A percentile compares a stretch with the other conserved stretches of the same genome.
phyloP scores from a whole-genome alignment of 2,329 filamentous ascomycete species.

The Aspergillus japonicus region DNA sequence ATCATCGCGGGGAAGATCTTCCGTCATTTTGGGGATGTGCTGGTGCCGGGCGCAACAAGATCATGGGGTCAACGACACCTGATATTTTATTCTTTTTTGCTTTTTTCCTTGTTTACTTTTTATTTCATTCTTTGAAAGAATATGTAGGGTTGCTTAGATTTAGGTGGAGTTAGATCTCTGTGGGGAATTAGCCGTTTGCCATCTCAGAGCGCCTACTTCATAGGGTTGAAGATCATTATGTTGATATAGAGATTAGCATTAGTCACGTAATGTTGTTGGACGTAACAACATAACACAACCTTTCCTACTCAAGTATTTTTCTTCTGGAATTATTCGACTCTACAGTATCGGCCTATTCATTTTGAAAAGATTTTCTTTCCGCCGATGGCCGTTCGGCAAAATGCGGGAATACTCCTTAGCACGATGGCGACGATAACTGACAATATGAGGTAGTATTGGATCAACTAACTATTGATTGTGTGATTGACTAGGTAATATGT shows the following conservation, averaged over 20 bases:
- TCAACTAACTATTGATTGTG: background rate
- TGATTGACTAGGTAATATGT: background rate
- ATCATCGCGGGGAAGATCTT: constrained; percentile 23
- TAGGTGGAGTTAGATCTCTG: no score
- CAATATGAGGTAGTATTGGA: background rate
- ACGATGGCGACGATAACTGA: background rate
- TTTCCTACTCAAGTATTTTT: no score
- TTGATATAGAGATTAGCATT: background rate
- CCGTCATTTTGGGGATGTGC: constrained; percentile 5
- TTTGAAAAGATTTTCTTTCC: no score
- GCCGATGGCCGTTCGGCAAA: background rate
- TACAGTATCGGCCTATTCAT: no score
- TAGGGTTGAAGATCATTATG: background rate
- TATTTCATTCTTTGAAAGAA: no score
- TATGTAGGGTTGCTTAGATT: no score
- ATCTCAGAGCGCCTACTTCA: background rate
- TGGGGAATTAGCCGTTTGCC: background rate
- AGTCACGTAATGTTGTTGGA: background rate
- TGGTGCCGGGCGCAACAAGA: background rate
- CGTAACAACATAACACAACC: no score
- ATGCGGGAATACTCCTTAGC: background rate
- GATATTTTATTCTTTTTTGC: no score
- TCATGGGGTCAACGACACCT: background rate
- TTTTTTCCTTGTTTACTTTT: no score
- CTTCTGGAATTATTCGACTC: no score